These are phyloP conservation scores for Mytilinidion resinicola DNA, from an alignment of 495 filamentous ascomycete genomes.

Conservation along the genomic window DNA sequence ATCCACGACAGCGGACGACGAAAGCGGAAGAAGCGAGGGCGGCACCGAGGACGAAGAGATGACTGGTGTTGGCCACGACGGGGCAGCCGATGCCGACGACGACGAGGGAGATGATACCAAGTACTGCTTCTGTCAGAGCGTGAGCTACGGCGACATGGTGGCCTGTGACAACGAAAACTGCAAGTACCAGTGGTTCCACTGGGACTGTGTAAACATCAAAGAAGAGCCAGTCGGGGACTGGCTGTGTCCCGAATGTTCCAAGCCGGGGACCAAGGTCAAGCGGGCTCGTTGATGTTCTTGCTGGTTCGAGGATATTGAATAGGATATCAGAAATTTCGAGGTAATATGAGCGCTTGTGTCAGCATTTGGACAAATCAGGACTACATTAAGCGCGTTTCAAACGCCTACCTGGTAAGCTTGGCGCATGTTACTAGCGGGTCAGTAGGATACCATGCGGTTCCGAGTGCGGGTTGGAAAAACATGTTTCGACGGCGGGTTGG, in stretches of 20 bases:
- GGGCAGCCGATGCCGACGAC: slow-evolving; percentile 60
- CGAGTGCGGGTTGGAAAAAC: no score
- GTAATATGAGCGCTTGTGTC: no score
- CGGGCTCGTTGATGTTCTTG: slow-evolving; percentile 17
- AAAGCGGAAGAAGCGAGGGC: slow-evolving; percentile 24
- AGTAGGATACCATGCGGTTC: no score
- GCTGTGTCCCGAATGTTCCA: slow-evolving; percentile 80
- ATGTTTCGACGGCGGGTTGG: no score
- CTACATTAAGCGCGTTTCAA: no score
- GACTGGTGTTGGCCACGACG: slow-evolving; percentile 26
- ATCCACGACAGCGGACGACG: slow-evolving; percentile 33
- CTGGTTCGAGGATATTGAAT: background rate
- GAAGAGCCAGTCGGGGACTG: slow-evolving; percentile 85
- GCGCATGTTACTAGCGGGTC: no score
- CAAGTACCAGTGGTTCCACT: slow-evolving; percentile 97
- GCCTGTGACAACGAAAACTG: slow-evolving; percentile 93
- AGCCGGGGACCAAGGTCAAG: slow-evolving; percentile 33
- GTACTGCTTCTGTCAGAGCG: slow-evolving; percentile 88
- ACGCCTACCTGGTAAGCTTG: no score
- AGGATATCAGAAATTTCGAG: no score
- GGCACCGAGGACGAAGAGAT: slow-evolving; percentile 29
- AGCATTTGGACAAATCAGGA: no score
- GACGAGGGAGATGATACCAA: slow-evolving; percentile 81
- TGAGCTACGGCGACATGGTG: slow-evolving; percentile 96
- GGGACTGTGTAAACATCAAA: slow-evolving; percentile 85